A percentile compares a stretch with the other conserved stretches of the same genome.
These are phyloP conservation scores for Neofusicoccum laricinum DNA, from an alignment of 2,329 filamentous ascomycete species.

Conservation along the genomic window DNA sequence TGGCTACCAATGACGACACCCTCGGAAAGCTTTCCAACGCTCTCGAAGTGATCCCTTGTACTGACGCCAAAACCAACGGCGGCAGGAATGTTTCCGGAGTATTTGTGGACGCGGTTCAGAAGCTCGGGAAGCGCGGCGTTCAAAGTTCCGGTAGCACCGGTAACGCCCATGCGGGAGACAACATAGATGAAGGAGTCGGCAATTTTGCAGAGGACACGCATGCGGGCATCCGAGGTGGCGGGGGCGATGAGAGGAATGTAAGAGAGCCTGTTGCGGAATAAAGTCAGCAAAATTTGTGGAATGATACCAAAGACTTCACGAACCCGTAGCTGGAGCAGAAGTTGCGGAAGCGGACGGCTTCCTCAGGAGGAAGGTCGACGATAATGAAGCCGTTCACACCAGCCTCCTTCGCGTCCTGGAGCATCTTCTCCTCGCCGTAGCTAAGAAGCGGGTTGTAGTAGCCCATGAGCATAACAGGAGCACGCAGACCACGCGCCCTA, in stretches of 20 bases:
- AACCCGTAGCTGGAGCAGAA: slow-evolving; percentile 75
- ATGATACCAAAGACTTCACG: slow-evolving; percentile 29
- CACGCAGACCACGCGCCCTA: slow-evolving; percentile 70
- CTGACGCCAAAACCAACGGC: slow-evolving; percentile 96
- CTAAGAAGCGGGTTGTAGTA: slow-evolving; percentile 97
- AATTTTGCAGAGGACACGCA: slow-evolving; percentile 94
- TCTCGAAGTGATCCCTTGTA: slow-evolving; percentile 88
- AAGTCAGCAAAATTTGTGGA: not conserved
- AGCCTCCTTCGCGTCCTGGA: slow-evolving; percentile 77
- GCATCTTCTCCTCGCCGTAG: slow-evolving; percentile 87
- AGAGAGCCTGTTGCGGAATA: slow-evolving; percentile 58
- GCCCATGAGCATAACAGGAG: slow-evolving; percentile 91
- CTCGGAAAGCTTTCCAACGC: slow-evolving; percentile 79
- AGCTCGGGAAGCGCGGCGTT: slow-evolving; percentile 80
- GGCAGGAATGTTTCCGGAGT: slow-evolving; percentile 84
- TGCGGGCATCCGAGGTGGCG: slow-evolving; percentile 84
- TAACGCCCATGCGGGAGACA: slow-evolving; percentile 95
- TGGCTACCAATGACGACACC: slow-evolving; percentile 96
- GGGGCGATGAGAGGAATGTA: slow-evolving; percentile 98
- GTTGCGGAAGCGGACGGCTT: slow-evolving; percentile 87
- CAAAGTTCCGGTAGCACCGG: slow-evolving; percentile 79
- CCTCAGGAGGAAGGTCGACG: slow-evolving; percentile 91
- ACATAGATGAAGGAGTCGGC: slow-evolving; percentile 99
- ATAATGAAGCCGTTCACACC: slow-evolving; percentile 96
- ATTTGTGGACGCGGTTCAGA: slow-evolving; percentile 81